phyloP scores from a whole-genome alignment of 164 flowering plant genomes.

The Akebia trifoliata region DNA sequence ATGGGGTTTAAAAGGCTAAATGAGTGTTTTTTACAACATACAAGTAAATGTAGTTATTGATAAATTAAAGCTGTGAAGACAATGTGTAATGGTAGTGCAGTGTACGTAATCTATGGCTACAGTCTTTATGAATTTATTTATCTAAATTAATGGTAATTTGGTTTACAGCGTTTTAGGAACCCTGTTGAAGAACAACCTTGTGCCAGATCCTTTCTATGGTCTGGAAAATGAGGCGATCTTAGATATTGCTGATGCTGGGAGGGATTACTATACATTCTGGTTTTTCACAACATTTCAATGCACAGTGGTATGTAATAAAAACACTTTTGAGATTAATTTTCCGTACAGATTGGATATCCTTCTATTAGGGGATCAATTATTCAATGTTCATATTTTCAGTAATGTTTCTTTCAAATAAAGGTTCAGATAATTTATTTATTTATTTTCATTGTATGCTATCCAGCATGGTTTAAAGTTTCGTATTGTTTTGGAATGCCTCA shows the following conservation, averaged over 20 bases:
- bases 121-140: neutral
- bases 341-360: neutral
- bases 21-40: too few relatives aligned
- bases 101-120: too few relatives aligned
- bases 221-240: slow-evolving; percentile 73
- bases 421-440: too few relatives aligned
- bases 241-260: slow-evolving; percentile 93
- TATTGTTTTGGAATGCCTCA: too few relatives aligned
- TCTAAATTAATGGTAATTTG: slow-evolving; percentile 9
- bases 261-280: slow-evolving; percentile 96
- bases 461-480: too few relatives aligned
- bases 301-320: slow-evolving; percentile 52
- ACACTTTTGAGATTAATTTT: neutral
- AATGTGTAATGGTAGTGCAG: too few relatives aligned
- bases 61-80: too few relatives aligned
- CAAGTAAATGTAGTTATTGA: too few relatives aligned
- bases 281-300: slow-evolving; percentile 77
- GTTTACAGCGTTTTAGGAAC: slow-evolving; percentile 79
- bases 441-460: too few relatives aligned
- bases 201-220: slow-evolving; percentile 97
- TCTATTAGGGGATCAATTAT: neutral
- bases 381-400: neutral
- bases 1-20: too few relatives aligned
- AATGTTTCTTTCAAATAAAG: neutral
- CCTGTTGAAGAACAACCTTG: slow-evolving; percentile 68